Conservation (phyloP, 2,329 filamentous ascomycete genomes). For the Penicillium sp. region DNA sequence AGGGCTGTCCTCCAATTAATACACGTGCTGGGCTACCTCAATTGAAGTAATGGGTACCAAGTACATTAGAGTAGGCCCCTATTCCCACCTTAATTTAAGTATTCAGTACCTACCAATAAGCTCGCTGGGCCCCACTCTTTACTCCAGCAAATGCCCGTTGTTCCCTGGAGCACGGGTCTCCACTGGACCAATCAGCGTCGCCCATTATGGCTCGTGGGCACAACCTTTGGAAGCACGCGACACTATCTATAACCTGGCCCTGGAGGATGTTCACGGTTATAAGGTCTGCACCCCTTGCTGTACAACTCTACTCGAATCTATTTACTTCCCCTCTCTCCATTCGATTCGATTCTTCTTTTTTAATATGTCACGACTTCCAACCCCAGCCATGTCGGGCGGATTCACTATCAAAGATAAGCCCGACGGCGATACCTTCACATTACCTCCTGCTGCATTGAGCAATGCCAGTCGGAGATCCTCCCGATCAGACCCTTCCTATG, state of each 20-base stretch:
- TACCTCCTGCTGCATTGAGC: constrained; percentile 32
- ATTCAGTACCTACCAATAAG: constrained; percentile 14
- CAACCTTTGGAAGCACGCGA: constrained; percentile 28
- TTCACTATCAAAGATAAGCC: constrained; percentile 32
- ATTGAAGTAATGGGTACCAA: not conserved
- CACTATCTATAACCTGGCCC: constrained; percentile 17
- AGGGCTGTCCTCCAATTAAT: constrained; percentile 1
- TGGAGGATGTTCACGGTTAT: constrained; percentile 5
- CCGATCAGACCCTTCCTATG: constrained; percentile 24
- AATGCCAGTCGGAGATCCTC: constrained; percentile 24
- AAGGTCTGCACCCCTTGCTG: constrained; percentile 10
- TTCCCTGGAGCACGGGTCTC: constrained; percentile 17
- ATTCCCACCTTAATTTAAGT: not conserved
- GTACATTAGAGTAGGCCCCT: not conserved
- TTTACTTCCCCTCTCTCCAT: not conserved
- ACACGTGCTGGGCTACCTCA: constrained; percentile 19
- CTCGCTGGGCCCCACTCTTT: constrained; percentile 13
- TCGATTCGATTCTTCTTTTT: not conserved
- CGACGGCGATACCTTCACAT: constrained; percentile 29
- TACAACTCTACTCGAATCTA: not conserved
- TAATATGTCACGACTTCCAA: constrained; percentile 31
- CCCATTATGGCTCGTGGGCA: constrained; percentile 24
- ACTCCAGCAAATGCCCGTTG: constrained; percentile 24
- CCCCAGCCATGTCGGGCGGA: constrained; percentile 34
- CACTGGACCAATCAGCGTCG: constrained; percentile 22